Evolutionary conservation across 768 basidiomycete species (phyloP), one percentile per base, ranked within the genome.

Genomic region (Gyrodon lividus): DNA sequence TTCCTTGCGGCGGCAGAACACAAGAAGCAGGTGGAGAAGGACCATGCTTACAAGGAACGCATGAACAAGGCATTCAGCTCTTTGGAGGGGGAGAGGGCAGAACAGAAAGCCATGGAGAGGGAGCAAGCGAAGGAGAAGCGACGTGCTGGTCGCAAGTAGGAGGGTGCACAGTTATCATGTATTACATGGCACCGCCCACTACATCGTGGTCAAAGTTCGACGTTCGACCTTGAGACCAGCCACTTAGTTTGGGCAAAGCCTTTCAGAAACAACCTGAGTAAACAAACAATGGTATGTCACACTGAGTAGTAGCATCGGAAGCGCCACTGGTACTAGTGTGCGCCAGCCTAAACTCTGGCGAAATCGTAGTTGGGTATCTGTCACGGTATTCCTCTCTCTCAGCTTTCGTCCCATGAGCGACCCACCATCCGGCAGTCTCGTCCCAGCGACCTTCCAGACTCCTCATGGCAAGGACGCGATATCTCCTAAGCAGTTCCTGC

Each of bases 1-100:
- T 99, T 98, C 82, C 75, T 99, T 71, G 92, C 96, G 9, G 77
- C 77, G 24, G 93, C 95, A 65, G 85, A 92, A 61, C 86, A 91
- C 63, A 82, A 86, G 72, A 83, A 86, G 64, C 88, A 92, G 72
- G 72, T 76, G 68, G 88, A 89, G 74, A 95, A 92, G 77, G 96
- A 98, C 62, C 74, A 62, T 56, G 72, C 70, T 24, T 98, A 99
- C 70, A 84, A 82, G 61, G 81, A 83, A 43, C 81, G 83, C 56
- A 92, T 98, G 87, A 86, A 87, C 65, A 83, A 80, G 62, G 92
- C 88, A 20, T 89, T 79, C 67, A 83, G 78, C 2, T 82, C 83
- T 0, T 76, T 92, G 26, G 89, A 92, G 58, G 80, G 84, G 28
- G 97, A 99, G 74, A 77, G 96, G 47, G 92, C 93, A 19, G 97